phyloP scores from a whole-genome alignment of 495 filamentous ascomycete genomes.

The Penicillium cataractarum region DNA sequence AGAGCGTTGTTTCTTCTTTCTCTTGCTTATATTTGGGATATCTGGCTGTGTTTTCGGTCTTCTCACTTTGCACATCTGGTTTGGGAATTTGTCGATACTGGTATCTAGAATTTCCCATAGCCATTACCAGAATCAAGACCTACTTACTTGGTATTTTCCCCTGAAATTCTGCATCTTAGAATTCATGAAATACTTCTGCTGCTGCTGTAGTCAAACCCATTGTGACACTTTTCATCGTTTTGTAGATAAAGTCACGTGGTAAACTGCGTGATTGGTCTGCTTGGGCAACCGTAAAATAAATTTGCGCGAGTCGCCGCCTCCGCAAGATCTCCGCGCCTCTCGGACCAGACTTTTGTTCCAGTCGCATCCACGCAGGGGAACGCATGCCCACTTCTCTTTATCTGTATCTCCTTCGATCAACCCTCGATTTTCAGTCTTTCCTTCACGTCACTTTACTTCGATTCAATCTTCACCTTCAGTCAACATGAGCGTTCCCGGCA shows the following conservation, averaged over 20 bases:
- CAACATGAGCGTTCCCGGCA: slow-evolving; percentile 52
- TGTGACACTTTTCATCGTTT: too few relatives aligned
- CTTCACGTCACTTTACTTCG: not conserved
- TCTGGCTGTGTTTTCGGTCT: slow-evolving; percentile 9
- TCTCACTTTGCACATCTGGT: slow-evolving; percentile 9
- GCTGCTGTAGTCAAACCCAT: too few relatives aligned
- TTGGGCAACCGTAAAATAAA: slow-evolving; percentile 35
- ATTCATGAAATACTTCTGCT: not conserved
- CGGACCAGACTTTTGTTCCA: slow-evolving; percentile 3
- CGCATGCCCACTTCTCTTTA: slow-evolving; percentile 4
- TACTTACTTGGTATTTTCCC: not conserved
- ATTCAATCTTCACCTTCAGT: slow-evolving; percentile 7
- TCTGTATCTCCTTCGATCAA: not conserved
- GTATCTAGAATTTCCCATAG: not conserved
- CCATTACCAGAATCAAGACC: not conserved
- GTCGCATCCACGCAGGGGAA: slow-evolving; percentile 16
- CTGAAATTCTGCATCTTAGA: not conserved
- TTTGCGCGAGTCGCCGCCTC: slow-evolving; percentile 37
- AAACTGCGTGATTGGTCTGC: slow-evolving; percentile 19
- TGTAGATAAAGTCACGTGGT: slow-evolving; percentile 22
- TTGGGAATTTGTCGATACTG: slow-evolving; percentile 2
- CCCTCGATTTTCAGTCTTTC: not conserved
- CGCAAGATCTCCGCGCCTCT: slow-evolving; percentile 38
- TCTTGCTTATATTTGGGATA: slow-evolving; percentile 14
- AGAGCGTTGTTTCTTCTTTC: slow-evolving; percentile 37